Conservation (phyloP, 768 basidiomycete genomes). For the Strobilomyces echinocephalus region DNA sequence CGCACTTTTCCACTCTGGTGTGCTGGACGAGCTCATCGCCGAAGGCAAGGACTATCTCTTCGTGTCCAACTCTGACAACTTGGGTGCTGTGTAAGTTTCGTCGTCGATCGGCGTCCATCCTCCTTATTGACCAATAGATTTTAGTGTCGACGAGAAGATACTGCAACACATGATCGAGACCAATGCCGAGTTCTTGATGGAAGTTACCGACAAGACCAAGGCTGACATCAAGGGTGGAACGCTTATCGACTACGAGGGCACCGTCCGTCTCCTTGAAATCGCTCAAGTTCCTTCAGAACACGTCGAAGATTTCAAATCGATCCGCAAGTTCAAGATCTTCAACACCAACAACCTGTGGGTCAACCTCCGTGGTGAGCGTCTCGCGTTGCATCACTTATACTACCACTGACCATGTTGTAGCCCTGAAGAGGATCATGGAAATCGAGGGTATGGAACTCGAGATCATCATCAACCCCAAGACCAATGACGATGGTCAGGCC, state of each 20-base stretch:
- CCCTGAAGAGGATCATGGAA: conserved; percentile 74
- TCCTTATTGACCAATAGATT: conserved; percentile 1
- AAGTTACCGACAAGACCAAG: conserved; percentile 81
- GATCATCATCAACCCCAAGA: conserved; percentile 75
- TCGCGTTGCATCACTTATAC: background rate
- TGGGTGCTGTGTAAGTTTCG: conserved; percentile 54
- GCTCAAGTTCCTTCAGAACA: conserved; percentile 72
- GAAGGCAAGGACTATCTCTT: conserved; percentile 77
- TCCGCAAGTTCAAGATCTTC: conserved; percentile 79
- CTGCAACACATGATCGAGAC: conserved; percentile 61
- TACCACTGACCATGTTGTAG: conserved; percentile 26
- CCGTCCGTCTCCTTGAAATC: conserved; percentile 65
- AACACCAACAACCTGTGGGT: conserved; percentile 69
- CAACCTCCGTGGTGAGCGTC: conserved; percentile 39
- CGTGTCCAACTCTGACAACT: conserved; percentile 73
- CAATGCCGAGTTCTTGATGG: conserved; percentile 67
- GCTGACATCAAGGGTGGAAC: conserved; percentile 75
- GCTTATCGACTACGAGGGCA: conserved; percentile 65
- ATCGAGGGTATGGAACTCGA: conserved; percentile 66
- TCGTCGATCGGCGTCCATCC: background rate
- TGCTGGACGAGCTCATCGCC: conserved; percentile 65
- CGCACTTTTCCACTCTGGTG: conserved; percentile 63
- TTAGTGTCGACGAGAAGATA: conserved; percentile 65
- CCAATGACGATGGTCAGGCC: conserved; percentile 61
- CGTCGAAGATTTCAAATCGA: conserved; percentile 68